Base-by-base conservation (phyloP, 441 rosid species). In the Arabidopsis hybrid region DNA sequence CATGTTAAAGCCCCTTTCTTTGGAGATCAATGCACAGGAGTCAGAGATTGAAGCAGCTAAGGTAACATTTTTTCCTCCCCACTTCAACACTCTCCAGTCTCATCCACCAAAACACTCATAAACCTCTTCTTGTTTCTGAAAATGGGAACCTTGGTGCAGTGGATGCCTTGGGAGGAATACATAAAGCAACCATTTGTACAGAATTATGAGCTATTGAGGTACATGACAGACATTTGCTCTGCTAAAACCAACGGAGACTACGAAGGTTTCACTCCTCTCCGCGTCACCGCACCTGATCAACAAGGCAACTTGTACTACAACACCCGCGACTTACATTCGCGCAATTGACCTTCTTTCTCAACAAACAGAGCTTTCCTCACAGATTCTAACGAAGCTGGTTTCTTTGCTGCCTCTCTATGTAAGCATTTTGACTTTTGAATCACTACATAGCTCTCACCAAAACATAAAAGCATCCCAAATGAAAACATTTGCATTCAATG, bases 131-230 rank as follows among this genome's bases (percentile, higher is more conserved):
- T 17, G 21, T 62, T 10, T 69, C 64, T 76, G 47, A 31, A 56
- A 76, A 55, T 9, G 60, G 50, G 14, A 38, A 58, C 60, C 60
- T 73, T 60, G 60, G 26, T 78, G 69, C 85, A 90, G 97, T 91
- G 96, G 96, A 87, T 91, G 97, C 88, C 89, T 8, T 71, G 88
- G 81, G 92, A 89, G 49, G 97, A 89, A 69, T 93, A 84, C 50
- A 47, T 38, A 17, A 84, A 83, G 0, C 92, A 88, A 14, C 88
- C 93, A 62, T 86, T 71, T 40, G 88, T 85, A 57, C 85, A 80
- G 65, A 77, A 80, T 1, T 67, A 80, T 31, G 91, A 89, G 68
- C 80, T 84, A 14, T 21, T 70, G 52, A 85, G 79, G 79, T 82
- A 78, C 67, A 81, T 84, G 3, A 57, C 57, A 18, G 83, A 81